These are phyloP conservation scores for Phoma sp. DNA, from an alignment of 2,329 filamentous ascomycete species.

Conservation along the genomic window DNA sequence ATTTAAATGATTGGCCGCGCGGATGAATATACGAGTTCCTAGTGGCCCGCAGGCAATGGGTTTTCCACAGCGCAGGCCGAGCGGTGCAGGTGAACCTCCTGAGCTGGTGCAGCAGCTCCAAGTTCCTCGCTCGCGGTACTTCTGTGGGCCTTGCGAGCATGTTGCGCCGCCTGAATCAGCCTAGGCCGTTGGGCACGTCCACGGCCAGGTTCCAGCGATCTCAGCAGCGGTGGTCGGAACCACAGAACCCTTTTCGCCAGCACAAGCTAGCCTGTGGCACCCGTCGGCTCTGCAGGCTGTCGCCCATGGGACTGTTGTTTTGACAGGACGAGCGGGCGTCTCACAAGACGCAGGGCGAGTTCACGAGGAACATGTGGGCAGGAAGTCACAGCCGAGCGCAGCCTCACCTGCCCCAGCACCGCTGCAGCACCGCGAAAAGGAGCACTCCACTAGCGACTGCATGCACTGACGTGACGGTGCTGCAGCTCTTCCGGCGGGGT, in stretches of 20 bases:
- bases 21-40: slow-evolving; percentile 23
- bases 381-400: slow-evolving; percentile 7
- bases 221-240: slow-evolving; percentile 20
- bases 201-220: slow-evolving; percentile 16
- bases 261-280: slow-evolving; percentile 18
- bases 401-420: not conserved
- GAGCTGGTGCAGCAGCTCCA: slow-evolving; percentile 20
- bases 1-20: slow-evolving; percentile 38
- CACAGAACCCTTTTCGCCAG: slow-evolving; percentile 15
- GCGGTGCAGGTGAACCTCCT: slow-evolving; percentile 23
- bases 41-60: slow-evolving; percentile 24
- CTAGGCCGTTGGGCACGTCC: slow-evolving; percentile 15
- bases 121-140: slow-evolving; percentile 12
- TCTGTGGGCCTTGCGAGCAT: slow-evolving; percentile 15
- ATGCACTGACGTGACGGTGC: slow-evolving; percentile 14
- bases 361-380: slow-evolving; percentile 6
- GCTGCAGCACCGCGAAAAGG: slow-evolving; percentile 11
- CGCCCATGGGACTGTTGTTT: slow-evolving; percentile 18
- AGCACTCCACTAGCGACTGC: not conserved
- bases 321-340: slow-evolving; percentile 19
- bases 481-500: slow-evolving; percentile 8
- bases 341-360: slow-evolving; percentile 20
- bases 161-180: slow-evolving; percentile 8
- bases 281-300: slow-evolving; percentile 16
- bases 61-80: slow-evolving; percentile 10